phyloP scores from a whole-genome alignment of 495 filamentous ascomycete species.

The Podospora appendiculata region DNA sequence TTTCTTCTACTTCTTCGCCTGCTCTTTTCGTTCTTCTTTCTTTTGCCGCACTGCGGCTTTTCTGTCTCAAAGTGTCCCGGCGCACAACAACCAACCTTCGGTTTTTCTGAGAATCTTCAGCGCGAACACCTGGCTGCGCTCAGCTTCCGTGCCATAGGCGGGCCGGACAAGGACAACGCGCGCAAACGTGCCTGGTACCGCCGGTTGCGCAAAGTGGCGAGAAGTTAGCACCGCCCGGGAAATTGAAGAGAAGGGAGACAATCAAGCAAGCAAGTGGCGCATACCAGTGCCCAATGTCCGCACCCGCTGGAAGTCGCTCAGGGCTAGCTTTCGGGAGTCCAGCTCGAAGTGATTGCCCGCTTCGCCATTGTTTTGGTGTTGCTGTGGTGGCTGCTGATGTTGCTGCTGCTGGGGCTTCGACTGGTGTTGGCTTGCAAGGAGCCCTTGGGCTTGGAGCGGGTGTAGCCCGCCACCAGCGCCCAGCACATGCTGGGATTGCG shows the following conservation, averaged over 20 bases:
- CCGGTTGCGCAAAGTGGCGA: neutral
- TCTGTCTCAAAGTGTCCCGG: conserved; percentile 12
- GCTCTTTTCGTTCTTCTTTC: no score
- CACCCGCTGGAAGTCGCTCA: conserved; percentile 75
- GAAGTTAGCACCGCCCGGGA: neutral
- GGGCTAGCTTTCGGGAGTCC: conserved; percentile 17
- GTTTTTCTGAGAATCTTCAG: conserved; percentile 90
- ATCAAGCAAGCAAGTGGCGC: conserved; percentile 1
- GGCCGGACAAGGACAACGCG: conserved; percentile 82
- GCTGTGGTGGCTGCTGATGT: conserved; percentile 7
- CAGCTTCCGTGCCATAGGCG: conserved; percentile 42
- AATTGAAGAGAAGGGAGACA: neutral
- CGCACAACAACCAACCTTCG: conserved; percentile 33
- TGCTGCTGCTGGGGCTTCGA: conserved; percentile 10
- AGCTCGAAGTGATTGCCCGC: conserved; percentile 18
- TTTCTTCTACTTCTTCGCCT: neutral
- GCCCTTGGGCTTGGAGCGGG: conserved; percentile 19
- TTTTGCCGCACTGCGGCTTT: conserved; percentile 12
- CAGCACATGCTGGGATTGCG: conserved; percentile 17
- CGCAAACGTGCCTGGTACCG: conserved; percentile 75
- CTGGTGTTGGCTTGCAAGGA: conserved; percentile 6
- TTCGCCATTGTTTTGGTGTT: conserved; percentile 4
- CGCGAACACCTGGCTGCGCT: conserved; percentile 71
- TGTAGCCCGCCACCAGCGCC: conserved; percentile 18
- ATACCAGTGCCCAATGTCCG: conserved; percentile 87